phyloP scores from a whole-genome alignment of 768 basidiomycete species.

The Boletales sp. region DNA sequence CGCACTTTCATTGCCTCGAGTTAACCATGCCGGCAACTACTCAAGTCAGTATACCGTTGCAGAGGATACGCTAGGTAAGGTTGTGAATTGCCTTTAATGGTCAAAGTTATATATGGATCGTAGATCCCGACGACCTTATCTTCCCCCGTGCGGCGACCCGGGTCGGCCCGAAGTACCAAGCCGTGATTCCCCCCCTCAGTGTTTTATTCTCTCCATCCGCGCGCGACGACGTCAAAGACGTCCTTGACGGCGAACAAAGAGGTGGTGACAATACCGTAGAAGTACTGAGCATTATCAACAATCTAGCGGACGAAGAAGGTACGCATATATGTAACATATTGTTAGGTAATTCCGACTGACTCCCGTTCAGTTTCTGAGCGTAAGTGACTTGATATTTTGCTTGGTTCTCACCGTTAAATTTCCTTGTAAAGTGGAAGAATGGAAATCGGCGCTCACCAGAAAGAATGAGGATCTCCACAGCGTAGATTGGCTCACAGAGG shows the following conservation, averaged over 20 bases:
- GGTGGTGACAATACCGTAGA: constrained; percentile 74
- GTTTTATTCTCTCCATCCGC: constrained; percentile 38
- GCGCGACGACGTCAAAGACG: constrained; percentile 1
- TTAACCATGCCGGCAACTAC: constrained; percentile 6
- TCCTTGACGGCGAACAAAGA: constrained; percentile 47
- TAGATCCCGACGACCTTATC: constrained; percentile 95
- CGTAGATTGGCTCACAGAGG: constrained; percentile 84
- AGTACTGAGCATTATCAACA: constrained; percentile 60
- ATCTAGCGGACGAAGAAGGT: constrained; percentile 68
- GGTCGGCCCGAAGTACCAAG: constrained; percentile 87
- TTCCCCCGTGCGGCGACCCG: constrained; percentile 92
- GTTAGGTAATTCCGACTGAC: constrained; percentile 21
- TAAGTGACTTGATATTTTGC: constrained; percentile 29
- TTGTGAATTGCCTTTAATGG: constrained; percentile 13
- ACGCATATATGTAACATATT: constrained; percentile 25
- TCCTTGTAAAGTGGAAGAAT: constrained; percentile 55
- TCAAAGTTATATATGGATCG: constrained; percentile 26
- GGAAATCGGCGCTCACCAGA: constrained; percentile 53
- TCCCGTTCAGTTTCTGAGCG: constrained; percentile 51
- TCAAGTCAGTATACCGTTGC: constrained; percentile 83
- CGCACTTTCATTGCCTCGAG: neutral
- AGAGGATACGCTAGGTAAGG: constrained; percentile 83
- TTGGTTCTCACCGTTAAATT: constrained; percentile 1
- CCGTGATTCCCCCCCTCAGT: constrained; percentile 41
- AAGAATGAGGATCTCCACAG: constrained; percentile 50